phyloP scores from a whole-genome alignment of 2,329 filamentous ascomycete genomes.

The Cladosporium phlei region DNA sequence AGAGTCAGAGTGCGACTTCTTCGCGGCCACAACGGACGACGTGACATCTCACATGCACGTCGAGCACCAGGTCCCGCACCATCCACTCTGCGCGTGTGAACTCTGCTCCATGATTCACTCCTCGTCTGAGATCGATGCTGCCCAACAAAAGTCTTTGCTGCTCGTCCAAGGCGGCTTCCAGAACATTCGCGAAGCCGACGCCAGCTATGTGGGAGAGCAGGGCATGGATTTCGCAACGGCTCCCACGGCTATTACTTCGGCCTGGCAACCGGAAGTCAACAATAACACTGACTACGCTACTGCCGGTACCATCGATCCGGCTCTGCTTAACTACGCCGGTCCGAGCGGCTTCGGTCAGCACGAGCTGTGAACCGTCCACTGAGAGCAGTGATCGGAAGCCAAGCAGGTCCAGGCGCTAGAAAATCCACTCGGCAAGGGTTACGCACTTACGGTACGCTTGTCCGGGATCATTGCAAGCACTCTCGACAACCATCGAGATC shows the following conservation, averaged over 20 bases:
- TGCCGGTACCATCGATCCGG: not conserved
- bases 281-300: not conserved
- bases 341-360: not conserved
- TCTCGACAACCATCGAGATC: no score
- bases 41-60: conserved; percentile 9
- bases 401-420: no score
- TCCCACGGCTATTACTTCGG: no score
- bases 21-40: not conserved
- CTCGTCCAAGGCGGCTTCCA: not conserved
- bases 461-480: no score
- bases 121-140: not conserved
- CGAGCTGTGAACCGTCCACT: no score
- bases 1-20: not conserved
- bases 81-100: conserved; percentile 4
- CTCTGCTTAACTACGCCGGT: not conserved
- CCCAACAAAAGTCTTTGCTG: not conserved
- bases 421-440: no score
- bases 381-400: no score
- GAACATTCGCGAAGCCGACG: not conserved
- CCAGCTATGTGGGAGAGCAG: not conserved
- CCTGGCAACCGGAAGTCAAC: not conserved
- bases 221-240: not conserved
- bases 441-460: no score
- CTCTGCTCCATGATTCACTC: not conserved
- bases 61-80: not conserved